These are phyloP conservation scores for Aspergillus unguis DNA, from an alignment of 2,329 filamentous ascomycete species.

Conservation along the genomic window DNA sequence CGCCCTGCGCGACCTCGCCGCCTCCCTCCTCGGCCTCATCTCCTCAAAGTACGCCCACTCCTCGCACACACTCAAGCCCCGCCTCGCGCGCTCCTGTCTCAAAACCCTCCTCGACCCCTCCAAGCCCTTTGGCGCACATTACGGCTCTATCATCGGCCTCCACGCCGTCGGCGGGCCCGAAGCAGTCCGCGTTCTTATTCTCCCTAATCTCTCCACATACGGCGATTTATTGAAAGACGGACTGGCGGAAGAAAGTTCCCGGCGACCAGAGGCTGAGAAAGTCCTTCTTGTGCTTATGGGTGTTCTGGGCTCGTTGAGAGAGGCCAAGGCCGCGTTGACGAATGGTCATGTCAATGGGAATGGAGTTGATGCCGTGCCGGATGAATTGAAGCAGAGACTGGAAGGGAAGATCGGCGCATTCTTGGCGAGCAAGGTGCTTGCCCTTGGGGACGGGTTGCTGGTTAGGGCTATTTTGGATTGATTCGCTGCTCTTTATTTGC, in stretches of 20 bases:
- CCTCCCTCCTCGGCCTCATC: conserved; percentile 75
- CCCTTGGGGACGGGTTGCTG: conserved; percentile 39
- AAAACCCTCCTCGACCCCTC: conserved; percentile 87
- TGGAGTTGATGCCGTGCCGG: conserved; percentile 16
- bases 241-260: conserved; percentile 47
- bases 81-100: conserved; percentile 87
- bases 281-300: conserved; percentile 57
- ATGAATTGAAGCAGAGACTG: conserved; percentile 37
- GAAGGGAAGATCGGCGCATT: conserved; percentile 42
- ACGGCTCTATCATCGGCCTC: conserved; percentile 80
- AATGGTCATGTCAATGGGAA: conserved; percentile 38
- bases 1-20: conserved; percentile 77
- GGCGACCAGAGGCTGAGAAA: conserved; percentile 58
- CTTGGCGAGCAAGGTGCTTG: conserved; percentile 40
- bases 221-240: conserved; percentile 59
- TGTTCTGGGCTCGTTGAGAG: conserved; percentile 54
- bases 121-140: conserved; percentile 79
- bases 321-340: conserved; percentile 39
- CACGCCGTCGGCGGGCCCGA: conserved; percentile 70
- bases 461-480: conserved; percentile 38
- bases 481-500: conserved; percentile 10
- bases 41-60: conserved; percentile 75
- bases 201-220: conserved; percentile 65
- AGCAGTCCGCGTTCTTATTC: conserved; percentile 60
- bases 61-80: conserved; percentile 78